Evolutionary conservation across 2,329 filamentous ascomycete species (phyloP).

Genomic region (Parastagonospora nodorum): DNA sequence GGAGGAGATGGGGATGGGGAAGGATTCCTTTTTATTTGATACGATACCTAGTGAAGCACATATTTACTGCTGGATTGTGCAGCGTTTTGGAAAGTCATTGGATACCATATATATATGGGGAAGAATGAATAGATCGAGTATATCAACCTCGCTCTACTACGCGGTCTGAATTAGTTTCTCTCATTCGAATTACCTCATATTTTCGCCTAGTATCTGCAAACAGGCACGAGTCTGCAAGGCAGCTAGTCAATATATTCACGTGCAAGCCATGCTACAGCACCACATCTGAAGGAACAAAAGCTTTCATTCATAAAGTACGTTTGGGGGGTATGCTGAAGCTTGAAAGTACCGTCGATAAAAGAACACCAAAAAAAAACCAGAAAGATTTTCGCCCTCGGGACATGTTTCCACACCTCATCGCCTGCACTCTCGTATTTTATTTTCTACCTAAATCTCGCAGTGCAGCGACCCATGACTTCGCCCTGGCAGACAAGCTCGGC

Average conservation of each 20-base stretch:
- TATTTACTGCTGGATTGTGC: background rate
- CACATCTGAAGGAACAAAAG: background rate
- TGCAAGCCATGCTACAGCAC: background rate
- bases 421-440: background rate
- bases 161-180: too few relatives aligned
- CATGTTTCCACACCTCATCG: background rate
- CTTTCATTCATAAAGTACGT: constrained; percentile 6
- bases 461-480: constrained; percentile 97
- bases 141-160: too few relatives aligned
- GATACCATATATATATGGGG: too few relatives aligned
- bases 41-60: background rate
- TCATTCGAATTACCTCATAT: too few relatives aligned
- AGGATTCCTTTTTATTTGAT: background rate
- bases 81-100: background rate
- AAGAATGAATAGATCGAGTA: too few relatives aligned
- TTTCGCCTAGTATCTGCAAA: too few relatives aligned
- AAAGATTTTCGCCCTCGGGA: background rate
- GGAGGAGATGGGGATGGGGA: too few relatives aligned
- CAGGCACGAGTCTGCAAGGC: background rate
- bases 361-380: background rate
- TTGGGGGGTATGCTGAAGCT: constrained; percentile 9
- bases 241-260: background rate
- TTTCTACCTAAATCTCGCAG: constrained; percentile 76
- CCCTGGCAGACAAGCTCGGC: constrained; percentile 98
- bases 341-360: background rate